phyloP scores from a whole-genome alignment of 176 grass and related monocot species.

The Oryza punctata region DNA sequence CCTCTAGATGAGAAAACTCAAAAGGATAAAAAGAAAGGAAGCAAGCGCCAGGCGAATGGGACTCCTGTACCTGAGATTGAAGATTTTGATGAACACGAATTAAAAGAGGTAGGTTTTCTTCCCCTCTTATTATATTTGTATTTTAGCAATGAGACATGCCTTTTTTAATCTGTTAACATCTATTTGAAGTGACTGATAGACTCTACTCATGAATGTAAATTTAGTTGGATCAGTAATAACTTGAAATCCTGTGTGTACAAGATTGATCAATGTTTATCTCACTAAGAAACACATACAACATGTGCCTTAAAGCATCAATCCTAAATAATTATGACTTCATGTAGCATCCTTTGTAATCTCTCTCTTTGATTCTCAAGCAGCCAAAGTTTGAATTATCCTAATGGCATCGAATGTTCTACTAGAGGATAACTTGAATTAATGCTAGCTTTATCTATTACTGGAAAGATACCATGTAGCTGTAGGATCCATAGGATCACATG shows the following conservation, averaged over 20 bases:
- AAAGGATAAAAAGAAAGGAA: constrained; percentile 73
- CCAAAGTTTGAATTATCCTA: neutral
- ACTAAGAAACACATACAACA: neutral
- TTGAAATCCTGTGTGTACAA: neutral
- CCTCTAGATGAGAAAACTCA: constrained; percentile 68
- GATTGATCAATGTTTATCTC: neutral
- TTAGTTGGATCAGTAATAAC: constrained; percentile 17
- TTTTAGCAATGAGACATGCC: constrained; percentile 7
- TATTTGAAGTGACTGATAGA: neutral
- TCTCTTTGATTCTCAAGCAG: neutral
- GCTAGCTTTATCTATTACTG: neutral
- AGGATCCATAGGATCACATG: neutral
- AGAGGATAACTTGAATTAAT: neutral
- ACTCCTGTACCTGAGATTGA: constrained; percentile 71
- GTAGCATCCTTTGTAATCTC: neutral
- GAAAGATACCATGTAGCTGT: neutral
- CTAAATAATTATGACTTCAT: neutral
- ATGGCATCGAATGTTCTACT: neutral
- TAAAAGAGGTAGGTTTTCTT: constrained; percentile 63
- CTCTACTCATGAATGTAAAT: neutral
- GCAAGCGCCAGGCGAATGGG: constrained; percentile 47
- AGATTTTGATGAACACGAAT: constrained; percentile 67
- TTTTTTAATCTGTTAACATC: neutral
- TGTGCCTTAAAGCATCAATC: neutral
- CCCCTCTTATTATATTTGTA: neutral